Evolutionary conservation across 352 stramenopile species (phyloP).

Genomic region (Pythium aphanidermatum): DNA sequence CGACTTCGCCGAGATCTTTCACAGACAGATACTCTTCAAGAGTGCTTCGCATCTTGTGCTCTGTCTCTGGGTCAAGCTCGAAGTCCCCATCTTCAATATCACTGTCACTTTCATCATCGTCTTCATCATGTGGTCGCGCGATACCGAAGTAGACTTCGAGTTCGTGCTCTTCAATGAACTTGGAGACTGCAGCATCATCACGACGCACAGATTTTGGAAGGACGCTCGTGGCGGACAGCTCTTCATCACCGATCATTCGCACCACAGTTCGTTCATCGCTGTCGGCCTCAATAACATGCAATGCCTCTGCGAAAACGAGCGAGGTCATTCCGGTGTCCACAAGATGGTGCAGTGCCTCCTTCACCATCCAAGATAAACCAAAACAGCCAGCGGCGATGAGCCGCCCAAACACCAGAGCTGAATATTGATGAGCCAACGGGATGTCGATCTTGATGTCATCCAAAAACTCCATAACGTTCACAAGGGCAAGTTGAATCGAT

Average conservation of each 20-base stretch:
- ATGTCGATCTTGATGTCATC: conserved; percentile 86
- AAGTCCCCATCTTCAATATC: conserved; percentile 40
- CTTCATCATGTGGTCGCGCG: conserved; percentile 13
- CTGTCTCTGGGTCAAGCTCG: conserved; percentile 55
- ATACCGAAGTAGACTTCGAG: conserved; percentile 61
- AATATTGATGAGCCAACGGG: conserved; percentile 77
- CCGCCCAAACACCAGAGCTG: conserved; percentile 58
- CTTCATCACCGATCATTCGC: conserved; percentile 76
- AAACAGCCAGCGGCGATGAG: conserved; percentile 79
- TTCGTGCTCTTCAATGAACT: conserved; percentile 57
- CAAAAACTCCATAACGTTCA: conserved; percentile 74
- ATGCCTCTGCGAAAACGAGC: conserved; percentile 62
- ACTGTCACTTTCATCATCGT: conserved; percentile 23
- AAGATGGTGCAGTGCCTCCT: conserved; percentile 38
- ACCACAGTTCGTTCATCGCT: conserved; percentile 56
- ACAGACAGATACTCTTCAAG: conserved; percentile 75
- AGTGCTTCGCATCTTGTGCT: conserved; percentile 58
- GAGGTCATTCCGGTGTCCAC: conserved; percentile 61
- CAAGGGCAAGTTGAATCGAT: conserved; percentile 61
- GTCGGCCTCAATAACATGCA: conserved; percentile 69
- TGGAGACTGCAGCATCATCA: conserved; percentile 38
- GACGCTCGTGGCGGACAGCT: conserved; percentile 50
- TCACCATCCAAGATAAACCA: conserved; percentile 77
- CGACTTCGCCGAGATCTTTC: conserved; percentile 68
- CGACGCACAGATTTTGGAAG: conserved; percentile 32